Evolutionary conservation across 2,329 filamentous ascomycete species (phyloP).

Genomic region (Colletotrichum gloeosporioides): DNA sequence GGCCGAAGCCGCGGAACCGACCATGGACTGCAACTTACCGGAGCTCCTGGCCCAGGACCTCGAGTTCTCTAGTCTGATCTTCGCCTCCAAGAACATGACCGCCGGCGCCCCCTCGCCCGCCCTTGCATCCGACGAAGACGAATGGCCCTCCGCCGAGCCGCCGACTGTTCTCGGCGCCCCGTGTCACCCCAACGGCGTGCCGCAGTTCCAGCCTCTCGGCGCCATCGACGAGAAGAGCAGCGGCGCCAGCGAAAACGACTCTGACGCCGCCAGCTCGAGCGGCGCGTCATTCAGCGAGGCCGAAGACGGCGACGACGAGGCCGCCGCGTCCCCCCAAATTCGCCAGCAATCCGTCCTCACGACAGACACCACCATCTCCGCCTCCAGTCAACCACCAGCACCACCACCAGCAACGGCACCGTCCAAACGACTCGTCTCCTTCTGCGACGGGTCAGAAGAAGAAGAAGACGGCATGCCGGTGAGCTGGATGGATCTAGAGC

Average conservation of each 20-base stretch:
- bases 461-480: background rate
- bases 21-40: slow-evolving; percentile 52
- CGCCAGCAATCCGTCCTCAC: slow-evolving; percentile 43
- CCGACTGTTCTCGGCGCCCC: slow-evolving; percentile 1
- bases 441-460: slow-evolving; percentile 9
- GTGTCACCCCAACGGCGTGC: slow-evolving; percentile 7
- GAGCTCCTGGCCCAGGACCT: slow-evolving; percentile 62
- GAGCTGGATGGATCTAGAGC: slow-evolving; percentile 26
- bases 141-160: slow-evolving; percentile 15
- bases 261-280: slow-evolving; percentile 31
- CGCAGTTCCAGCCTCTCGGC: slow-evolving; percentile 16
- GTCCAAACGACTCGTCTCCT: slow-evolving; percentile 18
- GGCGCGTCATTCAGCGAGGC: slow-evolving; percentile 41
- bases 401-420: slow-evolving; percentile 20
- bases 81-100: slow-evolving; percentile 57
- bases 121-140: slow-evolving; percentile 32
- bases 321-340: slow-evolving; percentile 10
- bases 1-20: slow-evolving; percentile 26
- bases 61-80: slow-evolving; percentile 52
- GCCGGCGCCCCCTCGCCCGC: slow-evolving; percentile 50
- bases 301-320: slow-evolving; percentile 24
- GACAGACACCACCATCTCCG: slow-evolving; percentile 43
- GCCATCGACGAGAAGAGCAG: slow-evolving; percentile 21
- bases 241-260: slow-evolving; percentile 23
- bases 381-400: slow-evolving; percentile 29